Percentiles rank a stretch among this genome's conserved stretches.
Evolutionary conservation across 2,329 filamentous ascomycete genomes (phyloP).

Genomic region (Dothideomycetes sp.): DNA sequence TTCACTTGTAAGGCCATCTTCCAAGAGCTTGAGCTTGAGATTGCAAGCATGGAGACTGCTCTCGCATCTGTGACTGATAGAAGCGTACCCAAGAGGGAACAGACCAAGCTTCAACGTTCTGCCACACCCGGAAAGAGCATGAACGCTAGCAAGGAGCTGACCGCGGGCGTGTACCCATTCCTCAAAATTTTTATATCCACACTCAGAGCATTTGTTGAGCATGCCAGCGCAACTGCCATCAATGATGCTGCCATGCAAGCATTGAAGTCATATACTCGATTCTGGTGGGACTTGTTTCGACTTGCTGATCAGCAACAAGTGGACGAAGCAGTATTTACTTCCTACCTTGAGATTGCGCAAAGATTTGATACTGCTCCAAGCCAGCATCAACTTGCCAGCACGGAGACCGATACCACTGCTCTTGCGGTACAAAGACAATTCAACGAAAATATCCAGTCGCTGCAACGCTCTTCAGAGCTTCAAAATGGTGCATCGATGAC

Average conservation of each 20-base stretch:
- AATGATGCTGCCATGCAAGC: background rate
- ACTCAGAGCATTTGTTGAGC: conserved; percentile 1
- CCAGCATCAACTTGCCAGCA: background rate
- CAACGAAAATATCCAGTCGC: conserved; percentile 1
- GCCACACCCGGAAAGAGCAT: conserved; percentile 7
- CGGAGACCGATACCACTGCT: background rate
- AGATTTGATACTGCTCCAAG: background rate
- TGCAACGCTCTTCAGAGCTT: conserved; percentile 4
- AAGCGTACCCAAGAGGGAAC: conserved; percentile 7
- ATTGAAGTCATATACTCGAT: conserved; percentile 20
- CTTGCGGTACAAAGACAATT: conserved; percentile 2
- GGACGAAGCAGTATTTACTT: conserved; percentile 43
- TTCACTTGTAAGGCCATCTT: conserved; percentile 1
- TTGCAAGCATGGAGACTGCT: conserved; percentile 10
- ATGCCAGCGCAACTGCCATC: background rate
- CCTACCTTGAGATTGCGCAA: conserved; percentile 33
- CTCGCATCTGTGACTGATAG: conserved; percentile 3
- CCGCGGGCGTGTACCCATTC: conserved; percentile 10
- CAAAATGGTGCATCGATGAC: conserved; percentile 9
- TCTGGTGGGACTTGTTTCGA: conserved; percentile 39
- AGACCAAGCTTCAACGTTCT: conserved; percentile 14
- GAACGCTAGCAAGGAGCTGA: conserved; percentile 9
- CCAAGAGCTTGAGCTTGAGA: conserved; percentile 9
- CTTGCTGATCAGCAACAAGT: conserved; percentile 31
- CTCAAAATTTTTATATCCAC: conserved; percentile 8